These are phyloP conservation scores for Helicocarpus griseus DNA, from an alignment of 2,329 filamentous ascomycete genomes.

Conservation along the genomic window DNA sequence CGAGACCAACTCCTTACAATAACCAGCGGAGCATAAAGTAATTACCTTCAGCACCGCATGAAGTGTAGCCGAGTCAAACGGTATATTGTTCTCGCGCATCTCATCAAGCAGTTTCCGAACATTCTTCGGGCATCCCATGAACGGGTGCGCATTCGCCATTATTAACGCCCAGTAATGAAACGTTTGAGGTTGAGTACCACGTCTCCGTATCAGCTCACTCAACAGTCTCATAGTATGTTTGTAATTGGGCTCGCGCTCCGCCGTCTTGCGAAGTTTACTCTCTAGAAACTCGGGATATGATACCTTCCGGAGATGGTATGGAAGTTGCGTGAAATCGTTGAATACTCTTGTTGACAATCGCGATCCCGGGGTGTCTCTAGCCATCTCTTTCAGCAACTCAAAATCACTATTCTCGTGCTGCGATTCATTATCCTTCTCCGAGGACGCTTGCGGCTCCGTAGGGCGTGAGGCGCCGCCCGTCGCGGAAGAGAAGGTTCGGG, in stretches of 20 bases:
- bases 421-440: neutral
- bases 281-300: constrained; percentile 20
- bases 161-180: constrained; percentile 63
- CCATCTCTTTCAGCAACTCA: neutral
- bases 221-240: constrained; percentile 23
- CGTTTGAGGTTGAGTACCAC: constrained; percentile 25
- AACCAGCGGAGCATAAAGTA: neutral
- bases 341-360: neutral
- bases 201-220: constrained; percentile 29
- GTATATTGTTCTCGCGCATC: constrained; percentile 54
- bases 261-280: constrained; percentile 19
- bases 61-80: constrained; percentile 57
- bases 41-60: constrained; percentile 60
- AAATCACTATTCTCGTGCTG: neutral
- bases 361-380: neutral
- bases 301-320: neutral
- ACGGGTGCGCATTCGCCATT: constrained; percentile 55
- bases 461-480: neutral
- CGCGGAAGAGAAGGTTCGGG: neutral
- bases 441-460: neutral
- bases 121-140: constrained; percentile 55
- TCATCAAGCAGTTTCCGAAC: constrained; percentile 59
- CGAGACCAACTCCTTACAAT: neutral
- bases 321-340: constrained; percentile 15
- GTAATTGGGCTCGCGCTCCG: constrained; percentile 18